Base-by-base conservation (phyloP, 257 asterid species). In the Dorcoceras hygrometricum region DNA sequence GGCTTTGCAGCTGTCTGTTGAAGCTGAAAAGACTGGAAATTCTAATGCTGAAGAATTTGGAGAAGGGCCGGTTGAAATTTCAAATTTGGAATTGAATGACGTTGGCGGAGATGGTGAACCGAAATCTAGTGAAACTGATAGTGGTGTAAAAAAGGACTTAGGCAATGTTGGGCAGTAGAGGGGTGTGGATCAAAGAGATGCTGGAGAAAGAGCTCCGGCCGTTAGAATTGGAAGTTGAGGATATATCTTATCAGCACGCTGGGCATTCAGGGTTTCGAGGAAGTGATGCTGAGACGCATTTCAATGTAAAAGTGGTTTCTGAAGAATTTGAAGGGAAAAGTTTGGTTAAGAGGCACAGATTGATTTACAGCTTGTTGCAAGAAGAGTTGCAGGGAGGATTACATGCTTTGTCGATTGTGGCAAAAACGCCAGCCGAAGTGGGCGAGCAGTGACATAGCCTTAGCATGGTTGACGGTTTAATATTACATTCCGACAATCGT, bases 301-400 rank as follows among this genome's bases (percentile, higher is more conserved):
- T 89, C 69, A 91, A 91, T 76, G 79, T 89, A 20, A 84, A 75
- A 46, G 90, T 89, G 71, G 81, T 91, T 69, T 87, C 92, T 3
- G 71, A 78, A 31, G 89, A 84, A 72, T 91, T 91, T 69, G 95
- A 82, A 76, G 95, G 91, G 65, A 92, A 92, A 83, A 92, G 97
- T 79, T 75, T 92, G 86, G 93, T 92, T 67, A 89, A 92, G 82
- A 87, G 98, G 86, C 97, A 91, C 73, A 80, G 96, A 59, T 54
- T 87, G 84, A 75, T 89, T 70, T 87, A 89, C 71, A 75, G 73
- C 66, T 77, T 89, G 75, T 68, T 92, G 93, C 88, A 92, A 60
- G 91, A 87, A 71, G 97, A 90, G 81, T 65, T 86, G 81, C 86
- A 86, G 80, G 84, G 46, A 71, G 90, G 95, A 71, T 71, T 90